These are phyloP conservation scores for Cryptococcus sp. DNA, from an alignment of 1,284 basidiomycete species.

Conservation along the genomic window DNA sequence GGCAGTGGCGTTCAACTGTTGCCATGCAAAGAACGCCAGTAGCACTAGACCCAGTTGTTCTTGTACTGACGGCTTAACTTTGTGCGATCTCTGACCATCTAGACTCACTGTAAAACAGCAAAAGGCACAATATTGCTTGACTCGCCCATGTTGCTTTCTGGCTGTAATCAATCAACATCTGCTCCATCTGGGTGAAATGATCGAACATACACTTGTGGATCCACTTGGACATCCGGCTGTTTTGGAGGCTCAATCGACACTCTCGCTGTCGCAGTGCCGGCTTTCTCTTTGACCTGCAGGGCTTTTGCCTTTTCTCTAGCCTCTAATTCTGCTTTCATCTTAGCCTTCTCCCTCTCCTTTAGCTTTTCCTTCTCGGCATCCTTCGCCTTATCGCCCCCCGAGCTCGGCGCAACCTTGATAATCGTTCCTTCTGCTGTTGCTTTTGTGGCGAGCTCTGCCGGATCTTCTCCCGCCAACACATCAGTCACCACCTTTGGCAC, in stretches of 20 bases:
- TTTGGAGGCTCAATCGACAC: neutral
- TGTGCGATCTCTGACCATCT: neutral
- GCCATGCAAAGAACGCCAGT: slow-evolving; percentile 19
- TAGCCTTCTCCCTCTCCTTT: slow-evolving; percentile 8
- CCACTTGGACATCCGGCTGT: neutral
- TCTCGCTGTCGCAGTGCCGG: neutral
- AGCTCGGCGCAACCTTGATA: neutral
- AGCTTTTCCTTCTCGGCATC: slow-evolving; percentile 5
- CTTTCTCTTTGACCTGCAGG: neutral
- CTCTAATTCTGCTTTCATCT: slow-evolving; percentile 2
- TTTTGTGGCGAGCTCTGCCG: slow-evolving; percentile 1
- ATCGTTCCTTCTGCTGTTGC: slow-evolving; percentile 1
- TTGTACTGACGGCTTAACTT: slow-evolving; percentile 8
- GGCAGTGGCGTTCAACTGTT: slow-evolving; percentile 9
- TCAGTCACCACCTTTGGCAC: slow-evolving; percentile 23
- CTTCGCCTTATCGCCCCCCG: slow-evolving; percentile 5
- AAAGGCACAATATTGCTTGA: slow-evolving; percentile 22
- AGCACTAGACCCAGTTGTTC: slow-evolving; percentile 18
- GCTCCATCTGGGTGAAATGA: neutral
- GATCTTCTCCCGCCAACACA: slow-evolving; percentile 2
- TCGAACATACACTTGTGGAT: slow-evolving; percentile 20
- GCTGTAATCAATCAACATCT: slow-evolving; percentile 6
- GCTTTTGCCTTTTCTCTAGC: slow-evolving; percentile 2
- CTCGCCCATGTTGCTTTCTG: slow-evolving; percentile 24
- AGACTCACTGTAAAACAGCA: slow-evolving; percentile 24